Base-by-base conservation (phyloP, 2,329 filamentous ascomycete genomes). In the Metarhizium guizhouense region DNA sequence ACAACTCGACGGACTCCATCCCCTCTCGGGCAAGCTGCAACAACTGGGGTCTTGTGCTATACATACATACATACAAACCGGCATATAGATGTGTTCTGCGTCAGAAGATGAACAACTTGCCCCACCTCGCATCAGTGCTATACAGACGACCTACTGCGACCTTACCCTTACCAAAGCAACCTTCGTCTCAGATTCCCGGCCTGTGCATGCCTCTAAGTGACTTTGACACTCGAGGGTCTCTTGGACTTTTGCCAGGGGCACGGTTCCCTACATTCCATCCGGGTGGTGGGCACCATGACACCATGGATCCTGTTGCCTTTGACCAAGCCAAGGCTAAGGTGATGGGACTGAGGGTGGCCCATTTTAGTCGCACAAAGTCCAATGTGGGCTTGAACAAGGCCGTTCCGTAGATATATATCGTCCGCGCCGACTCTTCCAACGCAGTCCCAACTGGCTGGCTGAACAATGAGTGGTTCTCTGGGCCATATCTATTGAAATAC, bases 101-200 rank as follows among this genome's bases (percentile, higher is more conserved):
- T 14, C 38, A 25, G 25, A 25, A 25, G 25, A 25, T 25, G 25
- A 25, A 40, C 38, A 5, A 11, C 38, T 16, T 40, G 38, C 38
- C 38, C 38, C 10, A 13, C 38, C 38, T 16, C 4, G 10, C 34
- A 36, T 36, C 34, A 36, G 34, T 36, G 8, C 13, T 36, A 11
- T 36, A 36, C 34, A 13, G 34, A 36, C 7, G n/a, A 48, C 45
- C 11, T 4, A 29, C 45, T 48, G 7, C 20, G 38, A 40, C 38
- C 38, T 16, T 14, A 13, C 38, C 38, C 38, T 42, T 53, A 54
- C 48, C 42, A 55, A 34, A 29, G 55, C 58, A 59, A 34, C 54
- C 58, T 57, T 52, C 52, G 60, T 63, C 59, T 62, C 60, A 62
- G 60, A 55, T 34, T 52, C 32, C 51, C 38, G 54, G 57, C 59